Percentiles rank a stretch among this genome's conserved stretches.
phyloP scores from a whole-genome alignment of 1,284 basidiomycete species.

The Vanrija sp. region DNA sequence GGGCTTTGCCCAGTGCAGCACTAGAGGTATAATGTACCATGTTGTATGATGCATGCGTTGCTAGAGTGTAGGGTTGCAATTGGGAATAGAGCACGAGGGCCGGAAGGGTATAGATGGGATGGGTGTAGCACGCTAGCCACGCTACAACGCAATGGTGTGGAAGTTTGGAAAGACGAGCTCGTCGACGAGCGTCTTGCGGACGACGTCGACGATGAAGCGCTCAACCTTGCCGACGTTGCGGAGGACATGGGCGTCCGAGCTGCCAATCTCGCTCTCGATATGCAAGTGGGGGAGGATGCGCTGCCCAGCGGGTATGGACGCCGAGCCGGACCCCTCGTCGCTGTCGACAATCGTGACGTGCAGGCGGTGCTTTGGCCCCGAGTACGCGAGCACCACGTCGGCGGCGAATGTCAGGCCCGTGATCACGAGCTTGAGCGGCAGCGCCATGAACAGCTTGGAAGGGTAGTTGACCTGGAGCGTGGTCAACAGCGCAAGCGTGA shows the following conservation, averaged over 20 bases:
- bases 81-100: too few relatives aligned
- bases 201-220: constrained; percentile 89
- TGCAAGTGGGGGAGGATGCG: constrained; percentile 83
- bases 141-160: constrained; percentile 61
- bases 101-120: too few relatives aligned
- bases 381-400: constrained; percentile 85
- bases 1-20: not conserved
- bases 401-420: constrained; percentile 82
- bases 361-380: constrained; percentile 69
- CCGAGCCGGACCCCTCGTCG: constrained; percentile 47
- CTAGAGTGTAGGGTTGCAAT: too few relatives aligned
- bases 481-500: constrained; percentile 69
- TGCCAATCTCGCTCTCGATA: constrained; percentile 95
- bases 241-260: constrained; percentile 90
- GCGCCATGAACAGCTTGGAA: constrained; percentile 86
- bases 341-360: constrained; percentile 80
- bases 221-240: constrained; percentile 97
- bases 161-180: constrained; percentile 93
- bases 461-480: constrained; percentile 95
- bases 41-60: constrained; percentile 21
- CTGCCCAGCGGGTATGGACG: constrained; percentile 58
- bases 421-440: constrained; percentile 87
- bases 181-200: constrained; percentile 89
- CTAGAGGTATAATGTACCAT: constrained; percentile 15
- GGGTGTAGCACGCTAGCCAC: too few relatives aligned